Base-by-base conservation (phyloP, 805 yeast species). In the Ogataea salicorniae region DNA sequence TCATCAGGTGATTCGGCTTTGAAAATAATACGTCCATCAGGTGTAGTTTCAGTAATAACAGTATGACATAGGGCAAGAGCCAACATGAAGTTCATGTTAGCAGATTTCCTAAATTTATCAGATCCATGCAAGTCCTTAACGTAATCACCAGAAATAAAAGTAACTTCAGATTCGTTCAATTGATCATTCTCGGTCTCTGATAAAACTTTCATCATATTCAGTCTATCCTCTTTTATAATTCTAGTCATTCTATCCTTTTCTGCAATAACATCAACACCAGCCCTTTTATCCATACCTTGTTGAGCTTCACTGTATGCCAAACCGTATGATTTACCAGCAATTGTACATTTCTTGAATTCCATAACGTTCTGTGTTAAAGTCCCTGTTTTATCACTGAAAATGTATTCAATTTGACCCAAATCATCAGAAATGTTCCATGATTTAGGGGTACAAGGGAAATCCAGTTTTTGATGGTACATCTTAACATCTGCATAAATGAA, bases 1-100 rank as follows among this genome's bases (percentile, higher is more conserved):
- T 86, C 95, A 68, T 86, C 95, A 0, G 95, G 95, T 8, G 90
- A 83, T 60, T 86, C 91, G 1, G 92, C 91, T 57, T 84, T 83
- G 67, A 79, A 83, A 29, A 73, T 72, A 38, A 80, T 62, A 34
- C 64, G 59, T 17, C 75, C 77, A 8, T 67, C 64, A 2, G 60
- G 61, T 41, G 68, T 70, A 8, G 49, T 59, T 51, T 83, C 89
- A 13, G 89, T 81, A 36, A 84, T 77, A 4, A 83, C 94, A 5
- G 89, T 79, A 58, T 86, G 91, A 56, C 94, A 86, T 20, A 86
- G 68, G 0, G 91, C 86, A 41, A 86, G 67, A 0, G 84, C 81
- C 29, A 75, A 61, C 79, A 84, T 79, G 58, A 86, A 86, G 40
- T 70, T 68, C 51, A 76, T 79, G 57, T 80, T 79, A 4, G 76